Percentiles rank a stretch among this genome's conserved stretches.
phyloP scores from a whole-genome alignment of 23 red algal species.

The Gracilaria caudata region DNA sequence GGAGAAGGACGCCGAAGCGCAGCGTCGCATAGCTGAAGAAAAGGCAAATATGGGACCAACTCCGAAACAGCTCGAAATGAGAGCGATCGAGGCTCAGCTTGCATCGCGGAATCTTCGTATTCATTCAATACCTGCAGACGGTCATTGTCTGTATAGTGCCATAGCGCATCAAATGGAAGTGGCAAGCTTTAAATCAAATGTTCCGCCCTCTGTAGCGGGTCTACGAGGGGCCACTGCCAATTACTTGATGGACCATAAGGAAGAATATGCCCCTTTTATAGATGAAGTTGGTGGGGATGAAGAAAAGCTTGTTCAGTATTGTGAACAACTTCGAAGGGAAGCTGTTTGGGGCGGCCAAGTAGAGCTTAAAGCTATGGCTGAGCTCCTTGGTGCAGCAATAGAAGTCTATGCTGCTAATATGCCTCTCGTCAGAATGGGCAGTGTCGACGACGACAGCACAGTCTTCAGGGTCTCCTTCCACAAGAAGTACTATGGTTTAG shows the following conservation, averaged over 20 bases:
- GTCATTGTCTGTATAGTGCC: conserved; percentile 81
- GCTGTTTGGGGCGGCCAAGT: conserved; percentile 85
- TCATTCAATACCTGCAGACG: conserved; percentile 71
- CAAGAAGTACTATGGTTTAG: conserved; percentile 72
- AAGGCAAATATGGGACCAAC: conserved; percentile 44
- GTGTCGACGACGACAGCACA: neutral
- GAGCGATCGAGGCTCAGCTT: conserved; percentile 55
- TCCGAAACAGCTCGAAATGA: conserved; percentile 44
- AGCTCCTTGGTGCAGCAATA: conserved; percentile 40
- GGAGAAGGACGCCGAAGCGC: conserved; percentile 51
- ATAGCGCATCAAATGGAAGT: conserved; percentile 74
- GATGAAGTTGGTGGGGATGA: conserved; percentile 63
- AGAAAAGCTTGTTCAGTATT: conserved; percentile 43
- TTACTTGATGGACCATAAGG: conserved; percentile 34
- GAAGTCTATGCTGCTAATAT: conserved; percentile 83
- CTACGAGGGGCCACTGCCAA: conserved; percentile 47
- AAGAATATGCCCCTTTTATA: conserved; percentile 81
- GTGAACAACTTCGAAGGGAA: conserved; percentile 47
- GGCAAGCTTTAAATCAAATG: neutral
- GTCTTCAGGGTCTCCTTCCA: conserved; percentile 78
- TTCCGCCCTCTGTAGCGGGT: conserved; percentile 23
- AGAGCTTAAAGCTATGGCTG: conserved; percentile 72
- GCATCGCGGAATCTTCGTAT: conserved; percentile 41
- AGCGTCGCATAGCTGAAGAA: conserved; percentile 59
- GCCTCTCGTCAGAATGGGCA: conserved; percentile 75